Evolutionary conservation across 2,329 filamentous ascomycete genomes (phyloP).

Genomic region (Akanthomyces muscarius): DNA sequence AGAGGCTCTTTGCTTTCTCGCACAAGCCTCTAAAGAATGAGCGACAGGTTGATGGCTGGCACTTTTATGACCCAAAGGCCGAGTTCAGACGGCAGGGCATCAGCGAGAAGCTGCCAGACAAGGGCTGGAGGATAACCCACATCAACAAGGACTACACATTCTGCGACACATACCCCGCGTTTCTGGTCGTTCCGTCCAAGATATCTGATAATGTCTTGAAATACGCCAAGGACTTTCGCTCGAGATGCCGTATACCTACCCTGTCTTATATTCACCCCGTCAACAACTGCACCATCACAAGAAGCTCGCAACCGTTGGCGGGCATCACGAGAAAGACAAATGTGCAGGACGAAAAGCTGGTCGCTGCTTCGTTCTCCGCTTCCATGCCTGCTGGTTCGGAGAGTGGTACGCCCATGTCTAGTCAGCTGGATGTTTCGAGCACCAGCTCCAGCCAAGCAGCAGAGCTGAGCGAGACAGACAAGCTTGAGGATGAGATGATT

Average conservation of each 20-base stretch:
- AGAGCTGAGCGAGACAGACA: conserved; percentile 59
- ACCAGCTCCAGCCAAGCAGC: conserved; percentile 35
- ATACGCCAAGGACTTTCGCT: conserved; percentile 86
- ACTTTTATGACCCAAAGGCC: conserved; percentile 75
- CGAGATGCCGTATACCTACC: conserved; percentile 80
- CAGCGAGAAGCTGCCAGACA: conserved; percentile 70
- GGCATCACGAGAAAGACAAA: conserved; percentile 85
- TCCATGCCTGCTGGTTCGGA: conserved; percentile 32
- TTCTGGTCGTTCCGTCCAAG: conserved; percentile 77
- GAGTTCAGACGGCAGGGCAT: conserved; percentile 89
- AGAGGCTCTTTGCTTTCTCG: conserved; percentile 86
- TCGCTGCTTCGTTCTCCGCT: conserved; percentile 78
- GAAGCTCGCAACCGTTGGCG: conserved; percentile 87
- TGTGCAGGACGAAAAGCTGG: conserved; percentile 90
- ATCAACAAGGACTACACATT: conserved; percentile 91
- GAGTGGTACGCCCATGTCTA: conserved; percentile 35
- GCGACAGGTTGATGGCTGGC: conserved; percentile 73
- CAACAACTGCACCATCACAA: conserved; percentile 94
- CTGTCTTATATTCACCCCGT: conserved; percentile 93
- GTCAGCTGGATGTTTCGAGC: conserved; percentile 47
- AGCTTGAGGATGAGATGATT: conserved; percentile 65
- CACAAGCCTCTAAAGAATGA: conserved; percentile 75
- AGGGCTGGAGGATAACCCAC: conserved; percentile 82
- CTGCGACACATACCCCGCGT: conserved; percentile 84
- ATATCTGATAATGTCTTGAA: conserved; percentile 98